Conservation (phyloP, 73 alveolate genomes). For the Blepharisma stoltei region DNA sequence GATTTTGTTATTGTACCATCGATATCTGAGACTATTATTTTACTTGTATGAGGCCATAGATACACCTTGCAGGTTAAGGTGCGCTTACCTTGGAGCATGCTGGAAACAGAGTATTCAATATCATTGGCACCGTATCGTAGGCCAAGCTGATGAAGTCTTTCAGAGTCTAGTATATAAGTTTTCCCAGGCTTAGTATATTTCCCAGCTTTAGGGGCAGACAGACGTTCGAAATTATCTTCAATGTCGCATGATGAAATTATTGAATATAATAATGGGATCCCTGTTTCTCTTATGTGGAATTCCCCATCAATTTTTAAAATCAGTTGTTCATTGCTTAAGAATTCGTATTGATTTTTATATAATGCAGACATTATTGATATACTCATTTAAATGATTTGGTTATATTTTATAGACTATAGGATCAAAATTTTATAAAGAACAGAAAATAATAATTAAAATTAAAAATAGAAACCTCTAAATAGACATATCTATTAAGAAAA, state of each 20-base stretch:
- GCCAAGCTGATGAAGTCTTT: background rate
- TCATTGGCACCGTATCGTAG: background rate
- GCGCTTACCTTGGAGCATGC: slow-evolving; percentile 29
- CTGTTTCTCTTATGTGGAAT: slow-evolving; percentile 76
- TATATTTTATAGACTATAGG: too few relatives aligned
- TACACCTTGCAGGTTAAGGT: slow-evolving; percentile 66
- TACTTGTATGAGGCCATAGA: slow-evolving; percentile 75
- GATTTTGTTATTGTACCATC: slow-evolving; percentile 98
- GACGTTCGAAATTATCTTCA: slow-evolving; percentile 51
- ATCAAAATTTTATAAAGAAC: too few relatives aligned
- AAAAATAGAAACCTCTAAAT: too few relatives aligned
- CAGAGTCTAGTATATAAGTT: slow-evolving; percentile 24
- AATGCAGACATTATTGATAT: too few relatives aligned
- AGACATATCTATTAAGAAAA: too few relatives aligned
- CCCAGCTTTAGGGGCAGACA: too few relatives aligned
- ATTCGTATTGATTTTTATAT: too few relatives aligned
- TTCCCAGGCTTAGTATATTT: background rate
- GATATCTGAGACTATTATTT: slow-evolving; percentile 87
- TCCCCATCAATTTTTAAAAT: slow-evolving; percentile 74
- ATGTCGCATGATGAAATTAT: slow-evolving; percentile 70
- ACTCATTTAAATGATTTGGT: too few relatives aligned
- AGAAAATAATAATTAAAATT: too few relatives aligned
- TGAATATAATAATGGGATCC: slow-evolving; percentile 76
- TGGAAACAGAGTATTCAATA: too few relatives aligned
- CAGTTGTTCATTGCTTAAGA: slow-evolving; percentile 66